Conservation (phyloP, 306 rosid species). For the Malus orientalis region DNA sequence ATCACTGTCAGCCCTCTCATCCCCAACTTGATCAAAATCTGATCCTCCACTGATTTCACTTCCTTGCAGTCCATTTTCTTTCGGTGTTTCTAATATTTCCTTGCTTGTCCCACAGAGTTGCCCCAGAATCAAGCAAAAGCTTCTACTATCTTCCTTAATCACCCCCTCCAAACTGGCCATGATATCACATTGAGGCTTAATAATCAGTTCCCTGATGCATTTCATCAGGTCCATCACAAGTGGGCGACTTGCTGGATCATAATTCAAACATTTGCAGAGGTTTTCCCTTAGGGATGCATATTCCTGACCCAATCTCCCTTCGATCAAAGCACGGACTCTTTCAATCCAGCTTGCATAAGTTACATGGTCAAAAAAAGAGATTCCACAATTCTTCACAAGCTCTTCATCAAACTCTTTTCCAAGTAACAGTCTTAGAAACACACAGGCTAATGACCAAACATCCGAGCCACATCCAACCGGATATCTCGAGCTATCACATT, state of each 20-base stretch:
- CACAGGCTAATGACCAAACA: slow-evolving; percentile 69
- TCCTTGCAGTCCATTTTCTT: slow-evolving; percentile 28
- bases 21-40: slow-evolving; percentile 28
- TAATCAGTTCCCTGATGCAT: slow-evolving; percentile 49
- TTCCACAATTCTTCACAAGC: slow-evolving; percentile 26
- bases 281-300: slow-evolving; percentile 35
- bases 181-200: slow-evolving; percentile 43
- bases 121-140: slow-evolving; percentile 49
- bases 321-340: slow-evolving; percentile 48
- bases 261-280: slow-evolving; percentile 51
- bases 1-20: slow-evolving; percentile 28
- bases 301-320: slow-evolving; percentile 42
- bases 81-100: slow-evolving; percentile 18
- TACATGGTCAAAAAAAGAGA: slow-evolving; percentile 24
- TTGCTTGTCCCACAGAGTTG: slow-evolving; percentile 40
- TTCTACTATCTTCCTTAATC: slow-evolving; percentile 6
- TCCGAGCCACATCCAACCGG: slow-evolving; percentile 51
- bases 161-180: slow-evolving; percentile 32
- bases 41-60: slow-evolving; percentile 15
- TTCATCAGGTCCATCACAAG: slow-evolving; percentile 48
- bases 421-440: slow-evolving; percentile 44
- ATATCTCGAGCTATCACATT: slow-evolving; percentile 27
- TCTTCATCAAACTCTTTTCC: slow-evolving; percentile 38
- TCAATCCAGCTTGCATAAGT: slow-evolving; percentile 46
- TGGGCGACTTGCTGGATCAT: slow-evolving; percentile 57